phyloP scores from a whole-genome alignment of 208 protist genomes.

The Crithidia expoeki region DNA sequence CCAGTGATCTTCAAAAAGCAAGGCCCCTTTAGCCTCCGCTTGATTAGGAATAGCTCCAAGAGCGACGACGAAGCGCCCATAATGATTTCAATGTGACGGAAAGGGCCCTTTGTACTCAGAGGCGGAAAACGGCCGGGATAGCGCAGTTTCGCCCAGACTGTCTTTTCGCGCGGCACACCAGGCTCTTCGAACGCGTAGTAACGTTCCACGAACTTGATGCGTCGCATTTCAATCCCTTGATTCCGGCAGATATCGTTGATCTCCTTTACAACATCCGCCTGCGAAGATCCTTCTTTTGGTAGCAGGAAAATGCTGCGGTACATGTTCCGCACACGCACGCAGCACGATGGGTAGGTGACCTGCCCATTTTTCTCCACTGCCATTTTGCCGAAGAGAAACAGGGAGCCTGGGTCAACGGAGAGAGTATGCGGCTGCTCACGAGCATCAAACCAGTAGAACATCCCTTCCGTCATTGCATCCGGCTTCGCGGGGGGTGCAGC shows the following conservation, averaged over 20 bases:
- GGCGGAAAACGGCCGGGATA: conserved; percentile 81
- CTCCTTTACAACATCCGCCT: conserved; percentile 81
- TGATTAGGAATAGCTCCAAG: conserved; percentile 94
- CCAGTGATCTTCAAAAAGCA: conserved; percentile 81
- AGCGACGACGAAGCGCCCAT: conserved; percentile 85
- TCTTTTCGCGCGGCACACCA: conserved; percentile 77
- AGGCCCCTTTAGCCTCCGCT: conserved; percentile 94
- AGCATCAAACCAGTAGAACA: conserved; percentile 91
- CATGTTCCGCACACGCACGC: conserved; percentile 84
- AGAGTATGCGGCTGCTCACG: conserved; percentile 78
- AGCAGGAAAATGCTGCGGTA: conserved; percentile 80
- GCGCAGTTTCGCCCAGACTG: conserved; percentile 89
- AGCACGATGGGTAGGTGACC: conserved; percentile 66
- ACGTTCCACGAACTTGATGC: conserved; percentile 89
- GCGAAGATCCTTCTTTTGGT: conserved; percentile 55
- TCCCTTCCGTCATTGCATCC: conserved; percentile 26
- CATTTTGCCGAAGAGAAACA: conserved; percentile 92
- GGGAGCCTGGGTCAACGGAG: conserved; percentile 74
- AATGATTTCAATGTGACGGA: conserved; percentile 76
- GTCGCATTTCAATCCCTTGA: conserved; percentile 73
- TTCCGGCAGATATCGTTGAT: conserved; percentile 76
- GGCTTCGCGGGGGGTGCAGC: conserved; percentile 9
- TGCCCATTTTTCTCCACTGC: conserved; percentile 40
- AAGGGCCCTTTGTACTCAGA: conserved; percentile 42
- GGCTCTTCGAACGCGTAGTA: conserved; percentile 94